Base-by-base conservation (phyloP, 2,329 filamentous ascomycete species). In the Epichloe bromicola region DNA sequence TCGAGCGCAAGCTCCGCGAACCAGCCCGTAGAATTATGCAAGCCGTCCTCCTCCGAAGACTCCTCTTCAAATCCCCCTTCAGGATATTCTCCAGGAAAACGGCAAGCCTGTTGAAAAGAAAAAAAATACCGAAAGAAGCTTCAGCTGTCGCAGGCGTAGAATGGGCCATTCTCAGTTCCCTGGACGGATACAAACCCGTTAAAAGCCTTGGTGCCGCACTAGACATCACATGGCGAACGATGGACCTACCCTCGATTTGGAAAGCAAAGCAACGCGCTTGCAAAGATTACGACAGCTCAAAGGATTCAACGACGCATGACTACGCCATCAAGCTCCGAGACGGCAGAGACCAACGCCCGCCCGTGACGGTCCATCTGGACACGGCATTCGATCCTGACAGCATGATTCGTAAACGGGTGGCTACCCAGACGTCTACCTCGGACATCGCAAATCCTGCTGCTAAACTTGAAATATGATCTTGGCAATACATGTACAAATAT, bases 1-100 rank as follows among this genome's bases (percentile, higher is more conserved):
- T 66, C 5, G 51, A 58, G 23, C 63, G 64, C 51, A 61, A 60
- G 37, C 58, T 68, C n/a, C 57, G 59, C 20, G 54, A 51, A 20
- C 40, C 46, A 0, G 53, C 61, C 4, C 63, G 66, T 11, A 49
- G 52, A 17, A 46, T 59, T 19, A 52, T 66, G 33, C 56, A 56
- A 37, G 51, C 51, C 15, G 52, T 65, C 2, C 57, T 68, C 11
- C 58, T 64, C 19, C 54, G 57, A 37, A 55, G 48, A 1, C 56
- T 60, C 52, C 53, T 51, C 3, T 52, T 58, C 45, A 12, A 46
- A 4, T 65, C 64, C 51, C 56, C 56, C 15, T 62, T 64, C 1
- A 55, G 53, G 26, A 53, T 68, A 15, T 61, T 67, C n/a, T 59
- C 63, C 36, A 53, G 54, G 11, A 53, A 56, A 7, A 61, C 64